A percentile compares a stretch with the other conserved stretches of the same genome.
Conservation (phyloP, 2,329 filamentous ascomycete species). For the Scorias spongiosa region DNA sequence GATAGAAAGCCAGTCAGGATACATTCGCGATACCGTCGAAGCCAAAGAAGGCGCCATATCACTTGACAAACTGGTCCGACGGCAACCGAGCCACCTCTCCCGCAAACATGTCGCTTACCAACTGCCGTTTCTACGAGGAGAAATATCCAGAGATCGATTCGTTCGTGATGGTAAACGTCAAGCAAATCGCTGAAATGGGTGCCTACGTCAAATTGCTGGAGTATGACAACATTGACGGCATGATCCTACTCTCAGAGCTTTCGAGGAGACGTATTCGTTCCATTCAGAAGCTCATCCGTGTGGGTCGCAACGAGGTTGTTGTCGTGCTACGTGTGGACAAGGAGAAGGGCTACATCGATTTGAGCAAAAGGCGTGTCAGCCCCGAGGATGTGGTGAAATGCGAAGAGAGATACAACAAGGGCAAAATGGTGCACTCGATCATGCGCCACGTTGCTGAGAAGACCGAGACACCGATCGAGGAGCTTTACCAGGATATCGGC, state of each 20-base stretch:
- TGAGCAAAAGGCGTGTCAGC: slow-evolving; percentile 95
- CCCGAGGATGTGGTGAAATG: slow-evolving; percentile 97
- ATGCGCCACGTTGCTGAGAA: slow-evolving; percentile 98
- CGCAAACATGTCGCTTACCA: slow-evolving; percentile 81
- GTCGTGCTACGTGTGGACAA: slow-evolving; percentile 98
- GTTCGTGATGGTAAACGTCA: slow-evolving; percentile 99
- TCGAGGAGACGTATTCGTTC: slow-evolving; percentile 94
- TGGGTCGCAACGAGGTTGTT: slow-evolving; percentile 95
- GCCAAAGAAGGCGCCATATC: not conserved
- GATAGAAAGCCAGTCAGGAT: no score
- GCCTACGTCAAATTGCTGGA: slow-evolving; percentile 98
- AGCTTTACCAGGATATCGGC: slow-evolving; percentile 81
- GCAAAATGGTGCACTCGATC: slow-evolving; percentile 98
- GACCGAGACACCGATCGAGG: slow-evolving; percentile 84
- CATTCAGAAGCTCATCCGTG: slow-evolving; percentile 97
- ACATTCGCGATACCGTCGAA: not conserved
- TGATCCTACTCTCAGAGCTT: slow-evolving; percentile 96
- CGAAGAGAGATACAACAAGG: slow-evolving; percentile 99
- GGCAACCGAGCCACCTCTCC: slow-evolving; percentile 6
- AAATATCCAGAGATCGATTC: slow-evolving; percentile 97
- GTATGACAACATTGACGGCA: slow-evolving; percentile 99
- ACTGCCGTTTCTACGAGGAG: slow-evolving; percentile 95
- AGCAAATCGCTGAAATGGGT: slow-evolving; percentile 99
- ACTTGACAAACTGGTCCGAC: not conserved
- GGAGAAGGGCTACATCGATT: slow-evolving; percentile 98